Evolutionary conservation across 2,329 filamentous ascomycete genomes (phyloP).

Genomic region (Colletotrichum tamarilloi): DNA sequence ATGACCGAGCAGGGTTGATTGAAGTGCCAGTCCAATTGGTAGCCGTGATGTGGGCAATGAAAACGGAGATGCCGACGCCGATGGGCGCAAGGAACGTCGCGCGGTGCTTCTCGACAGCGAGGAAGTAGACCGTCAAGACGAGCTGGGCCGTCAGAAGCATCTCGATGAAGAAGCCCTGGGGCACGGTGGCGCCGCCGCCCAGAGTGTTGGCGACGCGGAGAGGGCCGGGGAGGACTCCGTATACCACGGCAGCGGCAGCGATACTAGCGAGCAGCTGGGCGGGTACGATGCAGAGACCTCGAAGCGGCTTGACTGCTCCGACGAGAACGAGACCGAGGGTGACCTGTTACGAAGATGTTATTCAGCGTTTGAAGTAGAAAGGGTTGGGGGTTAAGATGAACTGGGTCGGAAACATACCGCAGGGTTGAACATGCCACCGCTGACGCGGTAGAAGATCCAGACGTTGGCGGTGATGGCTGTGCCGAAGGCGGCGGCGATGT

Average conservation of each 20-base stretch:
- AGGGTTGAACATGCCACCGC: slow-evolving; percentile 63
- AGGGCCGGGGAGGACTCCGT: slow-evolving; percentile 66
- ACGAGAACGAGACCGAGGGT: slow-evolving; percentile 69
- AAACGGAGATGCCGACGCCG: slow-evolving; percentile 77
- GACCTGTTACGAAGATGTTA: slow-evolving; percentile 44
- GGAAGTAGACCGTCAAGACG: slow-evolving; percentile 75
- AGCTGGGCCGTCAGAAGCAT: slow-evolving; percentile 74
- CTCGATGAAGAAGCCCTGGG: slow-evolving; percentile 74
- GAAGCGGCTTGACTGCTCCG: slow-evolving; percentile 63
- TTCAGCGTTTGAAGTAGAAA: not conserved
- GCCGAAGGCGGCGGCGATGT: slow-evolving; percentile 62
- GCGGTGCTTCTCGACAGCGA: slow-evolving; percentile 79
- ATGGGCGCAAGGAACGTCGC: slow-evolving; percentile 77
- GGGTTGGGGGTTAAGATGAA: not conserved
- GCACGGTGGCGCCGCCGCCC: slow-evolving; percentile 58
- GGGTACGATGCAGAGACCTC: slow-evolving; percentile 62
- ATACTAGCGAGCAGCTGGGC: slow-evolving; percentile 70
- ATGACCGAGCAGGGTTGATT: slow-evolving; percentile 62
- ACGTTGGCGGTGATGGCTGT: slow-evolving; percentile 63
- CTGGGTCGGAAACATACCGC: not conserved
- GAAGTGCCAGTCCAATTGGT: slow-evolving; percentile 59
- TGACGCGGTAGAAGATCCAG: slow-evolving; percentile 67
- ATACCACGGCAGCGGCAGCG: slow-evolving; percentile 66
- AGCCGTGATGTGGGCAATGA: slow-evolving; percentile 62
- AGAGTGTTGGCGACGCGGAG: slow-evolving; percentile 67